These are phyloP conservation scores for Fusarium secorum DNA, from an alignment of 2,329 filamentous ascomycete species.

Conservation along the genomic window DNA sequence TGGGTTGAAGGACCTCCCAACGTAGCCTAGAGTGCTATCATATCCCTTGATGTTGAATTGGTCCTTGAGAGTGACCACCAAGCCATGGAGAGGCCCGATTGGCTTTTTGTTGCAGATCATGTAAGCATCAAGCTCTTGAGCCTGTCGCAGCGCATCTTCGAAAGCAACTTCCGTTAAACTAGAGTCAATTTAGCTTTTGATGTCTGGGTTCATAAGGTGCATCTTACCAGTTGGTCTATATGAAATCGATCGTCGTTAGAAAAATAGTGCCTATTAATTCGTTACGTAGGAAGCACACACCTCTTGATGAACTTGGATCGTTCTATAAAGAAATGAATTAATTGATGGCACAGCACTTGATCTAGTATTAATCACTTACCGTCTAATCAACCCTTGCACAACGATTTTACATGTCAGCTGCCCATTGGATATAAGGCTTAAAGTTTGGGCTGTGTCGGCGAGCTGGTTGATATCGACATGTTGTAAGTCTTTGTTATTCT, in stretches of 20 bases:
- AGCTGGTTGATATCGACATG: not conserved
- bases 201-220: rapidly evolving
- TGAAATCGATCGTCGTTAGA: not conserved
- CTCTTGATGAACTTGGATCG: not conserved
- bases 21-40: not conserved
- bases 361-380: not conserved
- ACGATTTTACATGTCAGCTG: not conserved
- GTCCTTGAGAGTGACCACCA: not conserved
- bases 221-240: not conserved
- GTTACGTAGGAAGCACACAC: not conserved
- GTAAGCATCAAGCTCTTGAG: not conserved
- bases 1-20: not conserved
- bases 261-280: not conserved
- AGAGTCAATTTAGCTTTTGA: not conserved
- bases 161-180: not conserved
- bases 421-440: not conserved
- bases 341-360: too few species aligned
- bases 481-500: not conserved
- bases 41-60: not conserved
- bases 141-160: not conserved
- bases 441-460: not conserved
- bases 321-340: rapidly evolving
- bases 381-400: not conserved
- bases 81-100: not conserved
- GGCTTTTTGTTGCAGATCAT: not conserved